phyloP scores from a whole-genome alignment of 768 basidiomycete species.

The Daedalea quercina region DNA sequence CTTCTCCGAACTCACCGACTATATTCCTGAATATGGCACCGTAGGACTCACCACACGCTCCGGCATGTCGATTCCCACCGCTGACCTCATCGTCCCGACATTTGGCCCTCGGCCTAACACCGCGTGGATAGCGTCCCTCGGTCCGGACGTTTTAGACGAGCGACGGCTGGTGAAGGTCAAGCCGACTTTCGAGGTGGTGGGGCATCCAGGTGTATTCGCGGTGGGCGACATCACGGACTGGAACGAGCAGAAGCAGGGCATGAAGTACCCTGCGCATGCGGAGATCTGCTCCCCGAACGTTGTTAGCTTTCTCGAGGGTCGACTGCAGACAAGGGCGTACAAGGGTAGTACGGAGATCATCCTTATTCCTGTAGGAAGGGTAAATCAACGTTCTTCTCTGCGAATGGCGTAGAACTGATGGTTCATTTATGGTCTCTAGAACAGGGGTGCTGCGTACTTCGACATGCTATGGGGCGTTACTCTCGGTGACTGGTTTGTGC shows the following conservation, averaged over 20 bases:
- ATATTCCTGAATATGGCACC: conserved; percentile 29
- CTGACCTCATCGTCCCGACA: conserved; percentile 46
- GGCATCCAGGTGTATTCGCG: conserved; percentile 52
- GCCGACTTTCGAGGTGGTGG: conserved; percentile 50
- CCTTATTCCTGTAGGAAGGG: conserved; percentile 45
- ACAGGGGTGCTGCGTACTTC: conserved; percentile 22
- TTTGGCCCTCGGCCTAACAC: conserved; percentile 41
- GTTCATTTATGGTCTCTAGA: conserved; percentile 9
- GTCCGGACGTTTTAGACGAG: conserved; percentile 26
- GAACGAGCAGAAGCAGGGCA: conserved; percentile 54
- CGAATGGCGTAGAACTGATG: neutral
- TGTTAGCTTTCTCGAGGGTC: conserved; percentile 34
- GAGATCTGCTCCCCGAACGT: conserved; percentile 43
- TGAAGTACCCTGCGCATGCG: conserved; percentile 41
- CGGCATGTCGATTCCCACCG: conserved; percentile 38
- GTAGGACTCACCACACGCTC: conserved; percentile 40
- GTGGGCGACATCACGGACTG: conserved; percentile 60
- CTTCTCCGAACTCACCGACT: conserved; percentile 46
- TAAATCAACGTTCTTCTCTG: conserved; percentile 17
- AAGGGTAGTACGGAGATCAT: conserved; percentile 45
- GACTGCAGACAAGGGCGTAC: conserved; percentile 33
- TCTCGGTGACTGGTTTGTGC: conserved; percentile 21
- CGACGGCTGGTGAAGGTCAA: conserved; percentile 42
- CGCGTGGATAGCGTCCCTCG: conserved; percentile 38
- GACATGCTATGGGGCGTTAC: conserved; percentile 24